These are phyloP conservation scores for Zea mays DNA, from an alignment of 176 grass and related monocot genomes.

Conservation along the genomic window DNA sequence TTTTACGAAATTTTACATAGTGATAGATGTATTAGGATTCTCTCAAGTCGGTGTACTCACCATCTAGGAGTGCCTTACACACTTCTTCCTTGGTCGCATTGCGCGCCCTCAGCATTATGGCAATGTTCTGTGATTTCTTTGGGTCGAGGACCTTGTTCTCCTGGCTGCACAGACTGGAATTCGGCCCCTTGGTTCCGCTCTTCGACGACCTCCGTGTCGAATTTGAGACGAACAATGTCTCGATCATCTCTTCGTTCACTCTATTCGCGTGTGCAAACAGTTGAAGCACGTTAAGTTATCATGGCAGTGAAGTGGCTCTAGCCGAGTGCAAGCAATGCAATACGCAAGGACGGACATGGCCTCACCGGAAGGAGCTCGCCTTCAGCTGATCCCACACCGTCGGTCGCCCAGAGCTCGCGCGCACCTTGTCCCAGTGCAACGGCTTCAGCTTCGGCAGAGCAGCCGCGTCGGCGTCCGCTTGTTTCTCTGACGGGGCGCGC, in stretches of 20 bases:
- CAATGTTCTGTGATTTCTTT: conserved; percentile 70
- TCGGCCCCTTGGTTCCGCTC: conserved; percentile 50
- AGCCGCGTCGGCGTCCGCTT: not conserved
- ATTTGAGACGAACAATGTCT: conserved; percentile 72
- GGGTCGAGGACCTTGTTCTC: conserved; percentile 69
- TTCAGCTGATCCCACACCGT: conserved; percentile 85
- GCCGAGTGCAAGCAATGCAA: not conserved
- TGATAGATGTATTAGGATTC: no score
- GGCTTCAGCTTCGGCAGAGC: conserved; percentile 59
- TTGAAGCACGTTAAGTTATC: not conserved
- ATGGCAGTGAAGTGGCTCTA: not conserved
- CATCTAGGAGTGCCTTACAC: conserved; percentile 68
- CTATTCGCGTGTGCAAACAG: conserved; percentile 1
- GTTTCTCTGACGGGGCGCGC: conserved; percentile 19
- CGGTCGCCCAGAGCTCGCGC: conserved; percentile 59
- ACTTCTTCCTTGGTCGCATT: conserved; percentile 69
- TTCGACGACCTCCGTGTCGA: conserved; percentile 57
- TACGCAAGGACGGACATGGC: not conserved
- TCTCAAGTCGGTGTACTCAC: conserved; percentile 13
- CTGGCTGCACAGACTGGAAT: conserved; percentile 40
- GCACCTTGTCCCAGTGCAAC: conserved; percentile 79
- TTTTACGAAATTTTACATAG: no score
- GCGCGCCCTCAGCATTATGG: conserved; percentile 69
- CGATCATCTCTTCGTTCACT: conserved; percentile 76
- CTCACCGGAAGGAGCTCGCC: conserved; percentile 76